Conservation (phyloP, 345 rosid species). For the Citrus reticulata region DNA sequence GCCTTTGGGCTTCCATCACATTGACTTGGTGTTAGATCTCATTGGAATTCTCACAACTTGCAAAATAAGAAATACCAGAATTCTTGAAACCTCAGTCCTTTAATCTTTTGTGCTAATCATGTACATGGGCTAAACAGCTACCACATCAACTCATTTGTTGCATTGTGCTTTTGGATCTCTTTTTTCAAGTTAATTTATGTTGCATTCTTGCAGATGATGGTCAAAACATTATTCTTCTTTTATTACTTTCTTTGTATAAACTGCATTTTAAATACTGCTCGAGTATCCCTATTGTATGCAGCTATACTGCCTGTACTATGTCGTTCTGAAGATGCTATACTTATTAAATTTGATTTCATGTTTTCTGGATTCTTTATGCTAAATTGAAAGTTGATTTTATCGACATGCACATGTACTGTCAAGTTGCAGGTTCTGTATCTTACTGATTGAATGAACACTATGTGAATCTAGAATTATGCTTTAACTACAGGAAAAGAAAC, state of each 20-base stretch:
- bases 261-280: not conserved
- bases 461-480: not conserved
- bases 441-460: not conserved
- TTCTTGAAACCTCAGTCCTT: not conserved
- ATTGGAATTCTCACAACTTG: not conserved
- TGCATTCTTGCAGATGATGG: not conserved
- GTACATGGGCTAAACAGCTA: not conserved
- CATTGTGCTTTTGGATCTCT: not conserved
- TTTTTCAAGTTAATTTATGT: not conserved
- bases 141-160: not conserved
- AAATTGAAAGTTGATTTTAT: not conserved
- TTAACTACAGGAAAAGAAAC: slow-evolving; percentile 75
- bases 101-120: not conserved
- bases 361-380: not conserved
- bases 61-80: not conserved
- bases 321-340: not conserved
- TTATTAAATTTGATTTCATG: not conserved
- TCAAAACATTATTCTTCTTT: not conserved
- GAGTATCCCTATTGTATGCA: not conserved
- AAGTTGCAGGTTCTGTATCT: not conserved
- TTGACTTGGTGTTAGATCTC: not conserved
- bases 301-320: not conserved
- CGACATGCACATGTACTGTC: not conserved
- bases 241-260: not conserved
- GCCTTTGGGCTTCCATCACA: not conserved